phyloP scores from a whole-genome alignment of 163 green algal species.

The Scenedesmus sp. region DNA sequence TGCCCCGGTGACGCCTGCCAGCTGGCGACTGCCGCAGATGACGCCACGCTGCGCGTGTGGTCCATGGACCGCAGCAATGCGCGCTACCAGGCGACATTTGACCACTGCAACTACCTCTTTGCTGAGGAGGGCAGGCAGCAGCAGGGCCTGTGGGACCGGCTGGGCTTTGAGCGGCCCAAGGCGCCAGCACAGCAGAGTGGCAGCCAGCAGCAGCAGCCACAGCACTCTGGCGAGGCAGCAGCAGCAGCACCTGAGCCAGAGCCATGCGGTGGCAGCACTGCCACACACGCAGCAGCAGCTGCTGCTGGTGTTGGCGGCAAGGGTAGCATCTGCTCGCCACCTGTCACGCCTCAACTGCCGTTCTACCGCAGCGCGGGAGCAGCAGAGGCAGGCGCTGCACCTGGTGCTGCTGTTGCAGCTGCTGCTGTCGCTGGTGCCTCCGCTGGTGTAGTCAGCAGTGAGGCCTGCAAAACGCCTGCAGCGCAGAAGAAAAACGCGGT shows the following conservation, averaged over 20 bases:
- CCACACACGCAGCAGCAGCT: not conserved
- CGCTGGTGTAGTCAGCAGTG: not conserved
- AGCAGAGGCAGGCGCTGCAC: not conserved
- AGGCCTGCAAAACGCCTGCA: not conserved
- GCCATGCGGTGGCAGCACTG: not conserved
- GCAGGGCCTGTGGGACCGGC: conserved; percentile 13
- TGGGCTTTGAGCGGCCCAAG: not conserved
- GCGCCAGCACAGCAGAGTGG: not conserved
- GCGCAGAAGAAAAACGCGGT: not conserved
- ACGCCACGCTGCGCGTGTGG: conserved; percentile 48
- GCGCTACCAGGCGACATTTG: conserved; percentile 13
- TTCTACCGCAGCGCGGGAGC: conserved; percentile 6
- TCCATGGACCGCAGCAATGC: conserved; percentile 18
- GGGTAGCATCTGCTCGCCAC: not conserved
- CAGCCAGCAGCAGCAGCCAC: conserved; percentile 9
- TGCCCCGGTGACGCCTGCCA: conserved; percentile 56
- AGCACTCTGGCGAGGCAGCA: not conserved
- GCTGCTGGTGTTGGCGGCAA: conserved; percentile 5
- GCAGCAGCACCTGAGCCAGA: conserved; percentile 4
- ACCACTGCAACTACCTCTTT: conserved; percentile 25
- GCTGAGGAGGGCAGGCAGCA: not conserved
- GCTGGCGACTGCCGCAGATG: conserved; percentile 47
- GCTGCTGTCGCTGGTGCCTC: not conserved
- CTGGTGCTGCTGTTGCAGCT: conserved; percentile 1
- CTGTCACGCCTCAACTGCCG: conserved; percentile 23